Base-by-base conservation (phyloP, 371 early-diverging fungal species). In the Funneliformis caledonium region DNA sequence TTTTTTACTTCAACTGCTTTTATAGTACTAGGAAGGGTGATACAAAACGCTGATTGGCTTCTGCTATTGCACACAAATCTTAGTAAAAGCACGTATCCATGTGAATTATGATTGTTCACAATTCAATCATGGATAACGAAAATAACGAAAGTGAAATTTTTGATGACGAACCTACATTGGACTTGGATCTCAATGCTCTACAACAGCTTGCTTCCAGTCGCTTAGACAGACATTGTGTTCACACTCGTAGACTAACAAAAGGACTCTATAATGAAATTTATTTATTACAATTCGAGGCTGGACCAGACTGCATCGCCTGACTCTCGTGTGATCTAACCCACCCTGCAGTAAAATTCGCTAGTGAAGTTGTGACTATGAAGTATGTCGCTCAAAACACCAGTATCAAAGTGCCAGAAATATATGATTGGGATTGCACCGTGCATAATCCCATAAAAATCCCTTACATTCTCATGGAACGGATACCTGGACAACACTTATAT, bases 201-300 rank as follows among this genome's bases (percentile, higher is more conserved):
- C 52, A 52, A 52, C 65, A 65, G 65, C 37, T 26, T 26, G 65
- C 65, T 65, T 65, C 65, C 2, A 65, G 65, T 37, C 65, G 65
- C 37, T 65, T 65, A 65, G 4, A 65, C 65, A 26, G 65, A 65
- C 65, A 65, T 37, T 65, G 65, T 37, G 37, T 65, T 65, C 65
- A 65, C 37, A 19, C 31, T 65, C 14, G 37, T 37, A 65, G 37
- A 37, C 37, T 65, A 65, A 65, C 65, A 65, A 26, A 65, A 31
- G 65, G 65, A 37, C 37, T 65, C 9, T 65, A 65, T 65, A 65
- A 65, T 65, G 65, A 65, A 65, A 65, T 65, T 65, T 37, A 65
- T 65, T 26, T 65, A 37, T 37, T 65, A 65, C 65, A 65, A 37
- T 65, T 65, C 37, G 65, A 65, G 26, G 65, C 26, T 65, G 65